Base-by-base conservation (phyloP, 805 yeast species). In the Lipomyces starkeyi region DNA sequence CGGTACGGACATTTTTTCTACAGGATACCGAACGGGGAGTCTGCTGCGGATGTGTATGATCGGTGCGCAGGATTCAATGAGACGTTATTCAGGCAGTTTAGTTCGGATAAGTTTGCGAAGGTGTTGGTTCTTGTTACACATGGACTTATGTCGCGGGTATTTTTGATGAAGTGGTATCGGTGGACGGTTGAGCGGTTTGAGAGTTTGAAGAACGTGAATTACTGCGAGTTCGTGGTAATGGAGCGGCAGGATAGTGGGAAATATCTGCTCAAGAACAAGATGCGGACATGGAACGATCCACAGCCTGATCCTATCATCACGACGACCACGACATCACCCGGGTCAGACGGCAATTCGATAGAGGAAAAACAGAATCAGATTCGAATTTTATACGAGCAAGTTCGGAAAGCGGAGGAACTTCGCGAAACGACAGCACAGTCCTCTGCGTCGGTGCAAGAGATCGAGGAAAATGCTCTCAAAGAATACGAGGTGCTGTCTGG, bases 31-130 rank as follows among this genome's bases (percentile, higher is more conserved):
- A 88, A 90, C 74, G 98, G 98, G 11, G 98, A 93, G 78, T 89
- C 95, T 74, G 98, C 97, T 0, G 98, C 98, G 0, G 98, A 93
- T 78, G 97, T 93, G 9, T 93, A 87, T 78, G 97, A 93, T 78
- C 82, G 98, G 59, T 89, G 93, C 70, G 91, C 97, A 1, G 90
- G 95, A 17, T 93, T 93, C 78, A 92, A 92, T 76, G 97, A 92
- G 78, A 87, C 97, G 0, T 78, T 93, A 53, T 91, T 89, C 76
- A 83, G 98, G 59, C 95, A 91, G 76, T 93, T 93, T 75, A 86
- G 86, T 68, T 77, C 81, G 58, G 88, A 85, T 20, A 83, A 86
- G 73, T 91, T 91, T 76, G 93, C 97, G n/a, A 86, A 86, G 67
- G 89, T 93, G 22, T 83, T 92, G 53, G 92, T 93, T 2, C 80